phyloP scores from a whole-genome alignment of 108 stramenopile genomes.

The Aurantiochytrium sp. region DNA sequence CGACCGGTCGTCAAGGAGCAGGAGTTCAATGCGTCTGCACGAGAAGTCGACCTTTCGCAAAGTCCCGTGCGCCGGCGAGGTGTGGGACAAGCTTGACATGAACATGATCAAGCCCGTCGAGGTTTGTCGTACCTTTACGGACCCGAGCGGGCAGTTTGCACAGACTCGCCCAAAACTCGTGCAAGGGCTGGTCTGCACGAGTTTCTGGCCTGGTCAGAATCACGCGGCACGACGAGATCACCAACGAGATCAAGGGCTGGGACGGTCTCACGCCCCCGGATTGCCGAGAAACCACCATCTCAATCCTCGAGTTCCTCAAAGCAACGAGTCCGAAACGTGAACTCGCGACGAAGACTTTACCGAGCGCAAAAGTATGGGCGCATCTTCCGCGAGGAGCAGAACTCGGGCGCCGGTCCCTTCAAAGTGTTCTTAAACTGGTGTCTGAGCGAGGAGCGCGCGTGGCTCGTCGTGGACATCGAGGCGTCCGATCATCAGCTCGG shows the following conservation, averaged over 20 bases:
- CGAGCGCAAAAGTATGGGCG: not conserved
- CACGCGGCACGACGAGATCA: constrained; percentile 10
- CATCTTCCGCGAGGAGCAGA: not conserved
- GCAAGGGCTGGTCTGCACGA: not conserved
- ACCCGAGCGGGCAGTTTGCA: not conserved
- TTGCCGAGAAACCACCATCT: not conserved
- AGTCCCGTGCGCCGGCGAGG: not conserved
- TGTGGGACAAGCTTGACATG: not conserved
- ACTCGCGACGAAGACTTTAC: not conserved
- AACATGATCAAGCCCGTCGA: not conserved
- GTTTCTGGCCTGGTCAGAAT: too few relatives aligned
- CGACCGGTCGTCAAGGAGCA: not conserved
- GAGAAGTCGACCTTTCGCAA: not conserved
- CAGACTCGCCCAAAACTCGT: not conserved
- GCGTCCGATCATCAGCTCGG: not conserved
- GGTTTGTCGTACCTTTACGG: not conserved
- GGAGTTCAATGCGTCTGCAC: not conserved
- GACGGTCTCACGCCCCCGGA: not conserved
- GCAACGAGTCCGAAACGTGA: not conserved
- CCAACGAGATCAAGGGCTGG: constrained; percentile 20
- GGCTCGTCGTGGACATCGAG: not conserved
- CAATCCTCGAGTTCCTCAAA: not conserved
- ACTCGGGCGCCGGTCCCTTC: not conserved
- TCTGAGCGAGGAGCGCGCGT: not conserved
- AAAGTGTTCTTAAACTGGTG: not conserved